phyloP scores from a whole-genome alignment of 495 filamentous ascomycete species.

The Entonaema liquescens region DNA sequence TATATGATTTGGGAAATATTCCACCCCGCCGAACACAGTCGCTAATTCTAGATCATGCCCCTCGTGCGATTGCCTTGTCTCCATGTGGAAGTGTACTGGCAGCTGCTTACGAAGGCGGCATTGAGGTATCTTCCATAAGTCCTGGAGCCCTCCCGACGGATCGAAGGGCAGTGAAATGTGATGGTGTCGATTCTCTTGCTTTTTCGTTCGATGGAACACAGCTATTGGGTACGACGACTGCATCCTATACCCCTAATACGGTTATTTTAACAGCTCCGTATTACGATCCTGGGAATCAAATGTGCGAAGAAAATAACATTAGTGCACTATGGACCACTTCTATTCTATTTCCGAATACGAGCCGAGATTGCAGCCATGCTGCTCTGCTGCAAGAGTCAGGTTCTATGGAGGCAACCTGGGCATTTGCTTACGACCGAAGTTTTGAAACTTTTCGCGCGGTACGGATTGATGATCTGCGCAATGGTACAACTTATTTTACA shows the following conservation, averaged over 20 bases:
- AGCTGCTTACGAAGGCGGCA: constrained; percentile 84
- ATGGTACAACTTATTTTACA: constrained; percentile 84
- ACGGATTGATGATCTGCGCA: constrained; percentile 74
- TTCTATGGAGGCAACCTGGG: constrained; percentile 79
- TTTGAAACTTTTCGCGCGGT: constrained; percentile 82
- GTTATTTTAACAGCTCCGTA: constrained; percentile 85
- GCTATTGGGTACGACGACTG: constrained; percentile 80
- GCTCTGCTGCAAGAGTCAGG: constrained; percentile 72
- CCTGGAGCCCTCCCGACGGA: constrained; percentile 70
- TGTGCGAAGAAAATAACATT: constrained; percentile 68
- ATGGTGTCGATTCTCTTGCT: constrained; percentile 76
- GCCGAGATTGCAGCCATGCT: constrained; percentile 78
- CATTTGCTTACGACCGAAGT: constrained; percentile 79
- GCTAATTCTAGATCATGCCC: constrained; percentile 77
- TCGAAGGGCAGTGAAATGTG: constrained; percentile 81
- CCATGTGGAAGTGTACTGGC: constrained; percentile 84
- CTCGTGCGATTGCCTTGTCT: constrained; percentile 79
- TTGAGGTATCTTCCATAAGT: constrained; percentile 83
- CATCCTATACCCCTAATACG: constrained; percentile 69
- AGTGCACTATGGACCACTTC: constrained; percentile 89
- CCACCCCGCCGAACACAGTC: constrained; percentile 72
- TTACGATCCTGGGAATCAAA: constrained; percentile 66
- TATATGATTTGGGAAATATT: constrained; percentile 72
- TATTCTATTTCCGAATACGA: constrained; percentile 83
- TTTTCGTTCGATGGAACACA: constrained; percentile 88